Percentiles rank a stretch among this genome's conserved stretches.
phyloP scores from a whole-genome alignment of 495 filamentous ascomycete species.

The Aspergillus ostianus region DNA sequence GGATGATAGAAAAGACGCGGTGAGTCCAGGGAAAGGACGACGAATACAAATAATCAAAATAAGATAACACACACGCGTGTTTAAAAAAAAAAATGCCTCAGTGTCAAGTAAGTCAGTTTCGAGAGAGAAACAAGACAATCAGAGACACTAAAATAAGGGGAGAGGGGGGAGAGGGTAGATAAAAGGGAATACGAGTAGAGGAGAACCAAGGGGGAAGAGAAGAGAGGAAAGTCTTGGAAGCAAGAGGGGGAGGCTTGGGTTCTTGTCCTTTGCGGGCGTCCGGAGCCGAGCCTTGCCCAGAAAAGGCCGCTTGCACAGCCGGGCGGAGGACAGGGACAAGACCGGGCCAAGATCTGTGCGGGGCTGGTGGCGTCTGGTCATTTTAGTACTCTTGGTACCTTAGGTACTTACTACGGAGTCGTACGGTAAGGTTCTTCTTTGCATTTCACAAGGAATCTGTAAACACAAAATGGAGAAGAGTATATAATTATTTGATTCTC shows the following conservation, averaged over 20 bases:
- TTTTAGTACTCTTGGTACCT: too few relatives aligned
- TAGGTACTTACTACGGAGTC: too few relatives aligned
- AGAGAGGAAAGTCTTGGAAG: conserved; percentile 29
- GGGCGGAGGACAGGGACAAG: conserved; percentile 33
- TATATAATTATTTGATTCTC: too few relatives aligned
- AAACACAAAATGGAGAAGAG: too few relatives aligned
- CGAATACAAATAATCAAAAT: background rate
- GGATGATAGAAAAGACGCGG: conserved; percentile 1
- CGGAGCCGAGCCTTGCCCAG: conserved; percentile 44
- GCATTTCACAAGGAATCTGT: too few relatives aligned
- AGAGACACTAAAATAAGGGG: background rate
- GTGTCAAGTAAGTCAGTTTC: too few relatives aligned
- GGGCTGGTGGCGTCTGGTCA: conserved; percentile 22
- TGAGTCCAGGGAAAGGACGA: conserved; percentile 17
- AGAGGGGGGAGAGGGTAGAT: conserved; percentile 2
- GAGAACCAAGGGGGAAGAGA: conserved; percentile 16
- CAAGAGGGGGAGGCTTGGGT: conserved; percentile 26
- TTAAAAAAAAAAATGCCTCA: background rate
- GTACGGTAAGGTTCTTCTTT: too few relatives aligned
- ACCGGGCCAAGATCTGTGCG: conserved; percentile 36
- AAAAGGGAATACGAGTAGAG: conserved; percentile 16
- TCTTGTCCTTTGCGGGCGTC: conserved; percentile 20
- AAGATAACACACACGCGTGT: background rate
- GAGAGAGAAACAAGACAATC: background rate
- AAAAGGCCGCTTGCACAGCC: conserved; percentile 37